phyloP scores from a whole-genome alignment of 192 early-diverging fungal species.

The Coemansia sp. region DNA sequence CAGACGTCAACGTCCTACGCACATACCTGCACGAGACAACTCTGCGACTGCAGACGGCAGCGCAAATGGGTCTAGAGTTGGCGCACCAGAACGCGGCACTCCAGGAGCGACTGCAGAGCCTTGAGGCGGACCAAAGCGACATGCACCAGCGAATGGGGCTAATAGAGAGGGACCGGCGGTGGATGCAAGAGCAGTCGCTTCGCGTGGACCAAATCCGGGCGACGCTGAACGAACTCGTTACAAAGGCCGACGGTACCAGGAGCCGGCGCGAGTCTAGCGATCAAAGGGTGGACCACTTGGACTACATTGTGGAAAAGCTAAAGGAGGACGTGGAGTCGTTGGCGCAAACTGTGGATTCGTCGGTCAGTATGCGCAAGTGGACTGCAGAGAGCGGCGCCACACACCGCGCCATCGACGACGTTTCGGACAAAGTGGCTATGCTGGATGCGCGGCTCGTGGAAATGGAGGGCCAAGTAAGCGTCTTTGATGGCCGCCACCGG shows the following conservation, averaged over 20 bases:
- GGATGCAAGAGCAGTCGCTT: constrained; percentile 52
- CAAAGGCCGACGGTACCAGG: constrained; percentile 2
- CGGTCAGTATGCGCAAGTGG: constrained; percentile 2
- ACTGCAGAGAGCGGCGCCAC: constrained; percentile 3
- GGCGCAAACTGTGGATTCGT: constrained; percentile 12
- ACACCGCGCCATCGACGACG: constrained; percentile 14
- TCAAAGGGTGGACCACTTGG: constrained; percentile 12
- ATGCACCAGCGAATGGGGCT: constrained; percentile 29
- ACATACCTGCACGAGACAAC: constrained; percentile 38
- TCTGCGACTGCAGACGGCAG: constrained; percentile 31
- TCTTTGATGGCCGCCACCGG: constrained; percentile 11
- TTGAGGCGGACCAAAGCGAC: constrained; percentile 25
- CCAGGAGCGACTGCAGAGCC: constrained; percentile 12
- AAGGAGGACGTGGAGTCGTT: constrained; percentile 30
- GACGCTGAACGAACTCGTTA: constrained; percentile 26
- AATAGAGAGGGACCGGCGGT: constrained; percentile 43
- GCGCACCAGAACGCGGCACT: constrained; percentile 43
- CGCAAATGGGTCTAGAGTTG: constrained; percentile 42
- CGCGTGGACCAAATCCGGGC: constrained; percentile 41
- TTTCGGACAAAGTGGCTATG: constrained; percentile 6
- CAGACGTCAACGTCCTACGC: constrained; percentile 30
- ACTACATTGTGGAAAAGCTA: constrained; percentile 9
- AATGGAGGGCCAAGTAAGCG: not conserved
- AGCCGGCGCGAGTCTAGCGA: constrained; percentile 9
- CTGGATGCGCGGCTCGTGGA: constrained; percentile 7